Conservation (phyloP, 1,139 yeast genomes). For the Scheffersomyces titani region DNA sequence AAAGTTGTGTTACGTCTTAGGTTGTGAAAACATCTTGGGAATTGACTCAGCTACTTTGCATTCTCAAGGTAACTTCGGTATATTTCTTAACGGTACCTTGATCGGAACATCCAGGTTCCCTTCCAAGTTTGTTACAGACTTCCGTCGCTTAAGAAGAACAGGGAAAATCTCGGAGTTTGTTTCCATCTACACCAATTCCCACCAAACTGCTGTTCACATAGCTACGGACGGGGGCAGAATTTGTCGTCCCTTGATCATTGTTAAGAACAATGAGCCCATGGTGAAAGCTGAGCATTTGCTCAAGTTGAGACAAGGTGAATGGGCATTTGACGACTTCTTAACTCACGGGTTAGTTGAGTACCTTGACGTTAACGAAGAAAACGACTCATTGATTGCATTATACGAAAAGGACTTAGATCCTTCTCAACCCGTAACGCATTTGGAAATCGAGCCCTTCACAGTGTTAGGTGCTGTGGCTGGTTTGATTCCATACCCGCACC, state of each 20-base stretch:
- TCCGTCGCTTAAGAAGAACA: slow-evolving; percentile 78
- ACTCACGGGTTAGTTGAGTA: slow-evolving; percentile 88
- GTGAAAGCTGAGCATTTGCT: slow-evolving; percentile 72
- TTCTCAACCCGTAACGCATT: slow-evolving; percentile 61
- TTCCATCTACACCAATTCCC: slow-evolving; percentile 85
- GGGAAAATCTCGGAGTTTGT: slow-evolving; percentile 90
- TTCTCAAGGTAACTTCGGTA: slow-evolving; percentile 74
- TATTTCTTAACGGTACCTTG: slow-evolving; percentile 90
- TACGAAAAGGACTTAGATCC: slow-evolving; percentile 60
- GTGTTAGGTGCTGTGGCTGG: slow-evolving; percentile 98
- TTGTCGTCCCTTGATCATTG: slow-evolving; percentile 94
- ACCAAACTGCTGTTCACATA: slow-evolving; percentile 90
- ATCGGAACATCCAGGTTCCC: slow-evolving; percentile 90
- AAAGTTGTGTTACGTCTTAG: slow-evolving; percentile 74
- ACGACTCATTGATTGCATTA: slow-evolving; percentile 89
- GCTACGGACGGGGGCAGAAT: slow-evolving; percentile 99
- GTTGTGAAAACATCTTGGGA: slow-evolving; percentile 83
- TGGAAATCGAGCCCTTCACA: slow-evolving; percentile 96
- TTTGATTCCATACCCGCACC: slow-evolving; percentile 98
- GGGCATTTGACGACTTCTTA: slow-evolving; percentile 89
- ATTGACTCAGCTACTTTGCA: slow-evolving; percentile 86
- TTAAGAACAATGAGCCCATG: slow-evolving; percentile 66
- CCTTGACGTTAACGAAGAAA: slow-evolving; percentile 96
- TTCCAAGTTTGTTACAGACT: slow-evolving; percentile 70
- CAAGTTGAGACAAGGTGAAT: slow-evolving; percentile 62